Evolutionary conservation across 2,329 filamentous ascomycete genomes (phyloP).

Genomic region (Fusarium chlamydosporum): DNA sequence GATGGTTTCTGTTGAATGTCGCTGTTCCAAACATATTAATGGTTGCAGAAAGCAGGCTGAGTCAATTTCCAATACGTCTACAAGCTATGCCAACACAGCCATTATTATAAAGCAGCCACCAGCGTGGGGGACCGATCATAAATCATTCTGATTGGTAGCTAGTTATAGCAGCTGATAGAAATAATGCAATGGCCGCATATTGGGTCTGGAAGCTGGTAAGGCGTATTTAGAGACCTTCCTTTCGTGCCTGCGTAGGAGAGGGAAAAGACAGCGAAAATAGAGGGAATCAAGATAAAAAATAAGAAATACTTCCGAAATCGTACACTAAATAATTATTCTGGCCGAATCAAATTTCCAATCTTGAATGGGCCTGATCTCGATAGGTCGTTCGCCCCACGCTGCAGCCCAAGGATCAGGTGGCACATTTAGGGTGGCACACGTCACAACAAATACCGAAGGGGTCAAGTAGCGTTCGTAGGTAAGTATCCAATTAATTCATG

Average conservation of each 20-base stretch:
- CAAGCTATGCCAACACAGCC: background rate
- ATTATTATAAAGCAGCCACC: background rate
- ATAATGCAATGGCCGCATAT: background rate
- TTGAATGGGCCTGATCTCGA: background rate
- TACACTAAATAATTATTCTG: too few relatives aligned
- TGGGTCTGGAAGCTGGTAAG: background rate
- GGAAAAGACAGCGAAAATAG: too few relatives aligned
- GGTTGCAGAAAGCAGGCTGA: background rate
- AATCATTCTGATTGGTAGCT: background rate
- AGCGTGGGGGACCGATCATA: background rate
- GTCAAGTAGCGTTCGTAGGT: background rate
- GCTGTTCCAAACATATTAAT: background rate
- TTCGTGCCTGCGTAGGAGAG: too few relatives aligned
- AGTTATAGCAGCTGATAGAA: background rate
- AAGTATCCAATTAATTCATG: background rate
- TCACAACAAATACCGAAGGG: background rate
- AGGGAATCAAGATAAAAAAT: background rate
- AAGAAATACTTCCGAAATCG: background rate
- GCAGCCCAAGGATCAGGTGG: background rate
- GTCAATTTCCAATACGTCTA: background rate
- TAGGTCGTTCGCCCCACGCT: background rate
- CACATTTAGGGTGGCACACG: background rate
- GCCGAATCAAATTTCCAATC: too few relatives aligned
- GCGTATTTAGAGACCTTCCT: background rate
- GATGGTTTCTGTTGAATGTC: too few relatives aligned